Evolutionary conservation across 1,284 basidiomycete species (phyloP), one percentile per base, ranked within the genome.

Genomic region (Fistulina hepatica): DNA sequence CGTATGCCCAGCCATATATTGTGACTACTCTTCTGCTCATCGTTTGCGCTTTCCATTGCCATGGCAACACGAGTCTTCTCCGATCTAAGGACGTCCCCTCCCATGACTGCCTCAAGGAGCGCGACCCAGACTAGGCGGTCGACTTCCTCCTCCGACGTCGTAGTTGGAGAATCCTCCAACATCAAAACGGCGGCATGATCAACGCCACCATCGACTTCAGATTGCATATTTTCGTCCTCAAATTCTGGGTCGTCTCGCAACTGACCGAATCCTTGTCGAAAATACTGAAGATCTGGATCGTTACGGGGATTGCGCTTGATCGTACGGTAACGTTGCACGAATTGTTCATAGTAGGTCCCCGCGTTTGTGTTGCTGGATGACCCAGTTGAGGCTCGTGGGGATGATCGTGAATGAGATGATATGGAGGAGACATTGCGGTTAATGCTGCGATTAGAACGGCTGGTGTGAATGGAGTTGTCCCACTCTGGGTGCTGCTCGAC

Each of bases 71-170:
- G 77, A 15, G 82, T 84, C 60, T 90, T 94, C 62, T 97, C 93
- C 2, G 85, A 83, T 54, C 83, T 88, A 43, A 97, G 71, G 5
- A 97, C 91, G 52, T 97, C 91, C 11, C 93, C 92, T 25, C 79
- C 77, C 21, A 97, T 69, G 16, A 97, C 92, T 25, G 90, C 93
- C 7, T 86, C 77, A 26, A 97, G 73, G 80, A 95, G 86, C 25
- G 82, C 83, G 58, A 93, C 89, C 92, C 92, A 97, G 58, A 93
- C 91, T 33, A 93, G 63, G 20, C 92, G 71, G 49, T 88, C 82
- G 50, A 84, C 79, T 31, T 73, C 66, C 24, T 79, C 75, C 44
- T 76, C 69, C 38, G 69, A 64, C 22, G 70, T 61, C 44, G 81
- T 76, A 7, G 67, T 60, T n/a, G 65, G 60, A 12, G 69, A 66